A percentile compares a stretch with the other conserved stretches of the same genome.
phyloP scores from a whole-genome alignment of 805 yeast genomes.

The Myxozyma neglecta region DNA sequence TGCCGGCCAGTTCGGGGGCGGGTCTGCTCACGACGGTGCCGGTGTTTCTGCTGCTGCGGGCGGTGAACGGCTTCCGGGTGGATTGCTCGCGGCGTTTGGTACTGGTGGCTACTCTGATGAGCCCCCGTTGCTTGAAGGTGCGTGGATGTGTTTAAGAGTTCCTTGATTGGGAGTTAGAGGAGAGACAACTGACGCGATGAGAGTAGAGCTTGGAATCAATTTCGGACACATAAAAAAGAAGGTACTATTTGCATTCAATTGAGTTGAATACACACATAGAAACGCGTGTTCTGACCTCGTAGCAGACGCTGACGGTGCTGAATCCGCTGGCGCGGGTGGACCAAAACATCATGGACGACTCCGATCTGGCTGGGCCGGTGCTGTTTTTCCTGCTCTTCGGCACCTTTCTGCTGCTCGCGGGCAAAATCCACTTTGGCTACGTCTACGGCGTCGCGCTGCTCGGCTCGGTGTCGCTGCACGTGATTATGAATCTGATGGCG shows the following conservation, averaged over 20 bases:
- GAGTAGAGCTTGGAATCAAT: constrained; percentile 79
- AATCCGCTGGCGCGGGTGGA: constrained; percentile 69
- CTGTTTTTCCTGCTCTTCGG: constrained; percentile 87
- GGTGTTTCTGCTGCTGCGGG: constrained; percentile 41
- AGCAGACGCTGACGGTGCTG: constrained; percentile 74
- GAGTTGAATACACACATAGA: not conserved
- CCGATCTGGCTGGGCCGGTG: constrained; percentile 94
- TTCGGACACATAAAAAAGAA: constrained; percentile 81
- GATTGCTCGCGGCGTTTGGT: constrained; percentile 87
- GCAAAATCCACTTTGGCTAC: constrained; percentile 95
- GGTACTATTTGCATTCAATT: constrained; percentile 13
- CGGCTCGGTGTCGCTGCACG: constrained; percentile 83
- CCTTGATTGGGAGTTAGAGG: not conserved
- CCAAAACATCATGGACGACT: constrained; percentile 77
- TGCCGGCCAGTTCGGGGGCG: not conserved
- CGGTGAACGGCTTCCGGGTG: constrained; percentile 57
- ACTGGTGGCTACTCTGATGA: constrained; percentile 94
- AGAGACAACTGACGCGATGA: not conserved
- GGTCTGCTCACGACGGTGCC: constrained; percentile 11
- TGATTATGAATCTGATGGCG: constrained; percentile 84
- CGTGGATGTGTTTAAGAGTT: not conserved
- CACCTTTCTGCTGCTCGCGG: constrained; percentile 71
- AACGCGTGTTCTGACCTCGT: not conserved
- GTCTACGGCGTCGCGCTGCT: constrained; percentile 93
- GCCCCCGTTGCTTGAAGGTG: constrained; percentile 75